phyloP scores from a whole-genome alignment of 2,329 filamentous ascomycete species.

The Aureobasidium sp. region DNA sequence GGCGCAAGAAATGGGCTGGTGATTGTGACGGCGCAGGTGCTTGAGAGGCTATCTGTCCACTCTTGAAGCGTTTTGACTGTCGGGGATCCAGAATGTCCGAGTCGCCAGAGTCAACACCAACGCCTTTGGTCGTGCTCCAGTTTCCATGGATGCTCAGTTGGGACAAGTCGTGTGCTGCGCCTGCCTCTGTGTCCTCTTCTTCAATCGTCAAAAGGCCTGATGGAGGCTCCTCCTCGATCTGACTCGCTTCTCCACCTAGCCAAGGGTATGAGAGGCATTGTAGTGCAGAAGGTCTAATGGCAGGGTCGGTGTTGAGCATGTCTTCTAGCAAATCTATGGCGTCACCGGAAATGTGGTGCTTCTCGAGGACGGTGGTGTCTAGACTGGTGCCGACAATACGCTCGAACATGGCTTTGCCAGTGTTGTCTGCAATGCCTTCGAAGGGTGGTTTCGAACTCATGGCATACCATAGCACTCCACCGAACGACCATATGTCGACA shows the following conservation, averaged over 20 bases:
- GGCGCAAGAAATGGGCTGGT: background rate
- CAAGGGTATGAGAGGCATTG: conserved; percentile 66
- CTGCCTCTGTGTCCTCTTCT: conserved; percentile 54
- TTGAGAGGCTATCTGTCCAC: conserved; percentile 20
- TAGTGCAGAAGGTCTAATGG: conserved; percentile 63
- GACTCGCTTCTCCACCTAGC: conserved; percentile 49
- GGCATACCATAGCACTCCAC: conserved; percentile 81
- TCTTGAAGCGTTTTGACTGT: conserved; percentile 38
- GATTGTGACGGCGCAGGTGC: background rate
- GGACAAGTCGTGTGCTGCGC: conserved; percentile 47
- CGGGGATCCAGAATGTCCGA: conserved; percentile 31
- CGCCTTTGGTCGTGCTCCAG: conserved; percentile 20
- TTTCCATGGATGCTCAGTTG: conserved; percentile 50
- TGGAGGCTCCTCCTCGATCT: conserved; percentile 12
- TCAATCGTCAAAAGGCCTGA: conserved; percentile 39
- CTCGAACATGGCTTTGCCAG: conserved; percentile 70
- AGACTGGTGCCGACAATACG: conserved; percentile 75
- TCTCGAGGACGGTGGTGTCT: conserved; percentile 56
- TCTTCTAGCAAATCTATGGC: conserved; percentile 65
- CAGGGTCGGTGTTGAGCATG: conserved; percentile 79
- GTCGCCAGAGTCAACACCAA: conserved; percentile 29
- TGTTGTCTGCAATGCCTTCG: conserved; percentile 65
- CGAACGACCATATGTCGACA: conserved; percentile 94
- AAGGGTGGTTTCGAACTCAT: conserved; percentile 77
- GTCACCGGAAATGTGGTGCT: conserved; percentile 50